These are phyloP conservation scores for Pythium myriotylum DNA, from an alignment of 352 stramenopile species.

Conservation along the genomic window DNA sequence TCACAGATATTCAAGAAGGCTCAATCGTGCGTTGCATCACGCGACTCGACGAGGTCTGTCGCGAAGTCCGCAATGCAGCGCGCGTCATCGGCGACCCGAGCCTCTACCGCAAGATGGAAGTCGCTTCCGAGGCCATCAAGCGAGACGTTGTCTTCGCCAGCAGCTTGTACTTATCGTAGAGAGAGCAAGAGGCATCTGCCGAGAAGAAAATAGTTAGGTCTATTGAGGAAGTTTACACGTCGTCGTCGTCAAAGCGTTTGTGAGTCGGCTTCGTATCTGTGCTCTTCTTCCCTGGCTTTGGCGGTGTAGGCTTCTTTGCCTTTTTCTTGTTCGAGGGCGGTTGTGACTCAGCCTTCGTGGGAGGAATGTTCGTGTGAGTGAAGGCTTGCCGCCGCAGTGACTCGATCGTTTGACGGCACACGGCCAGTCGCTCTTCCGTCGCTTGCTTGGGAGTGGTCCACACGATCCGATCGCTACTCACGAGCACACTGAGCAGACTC, in stretches of 20 bases:
- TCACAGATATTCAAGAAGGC: constrained; percentile 97
- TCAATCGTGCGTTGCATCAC: constrained; percentile 98
- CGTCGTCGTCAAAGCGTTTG: constrained; percentile 39
- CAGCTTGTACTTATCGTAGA: constrained; percentile 92
- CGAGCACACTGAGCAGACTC: constrained; percentile 40
- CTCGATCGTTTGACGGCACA: constrained; percentile 2
- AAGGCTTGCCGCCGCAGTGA: neutral
- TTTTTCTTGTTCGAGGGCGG: constrained; percentile 12
- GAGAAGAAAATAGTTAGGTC: constrained; percentile 4
- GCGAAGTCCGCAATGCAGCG: constrained; percentile 96
- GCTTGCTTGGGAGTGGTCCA: constrained; percentile 26
- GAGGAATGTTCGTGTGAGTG: neutral
- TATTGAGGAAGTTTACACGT: constrained; percentile 1
- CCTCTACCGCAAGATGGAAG: constrained; percentile 98
- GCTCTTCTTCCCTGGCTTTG: constrained; percentile 14
- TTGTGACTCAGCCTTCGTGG: neutral
- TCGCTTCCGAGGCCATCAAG: constrained; percentile 96
- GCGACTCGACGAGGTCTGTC: constrained; percentile 96
- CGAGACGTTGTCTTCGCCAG: constrained; percentile 98
- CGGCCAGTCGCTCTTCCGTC: neutral
- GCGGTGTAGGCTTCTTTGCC: constrained; percentile 8
- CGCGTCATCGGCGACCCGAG: constrained; percentile 94
- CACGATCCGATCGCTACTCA: constrained; percentile 30
- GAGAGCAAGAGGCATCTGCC: neutral
- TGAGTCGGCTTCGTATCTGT: constrained; percentile 24